A percentile compares a stretch with the other conserved stretches of the same genome.
Conservation (phyloP, 495 filamentous ascomycete species). For the Cetradonia linearis region DNA sequence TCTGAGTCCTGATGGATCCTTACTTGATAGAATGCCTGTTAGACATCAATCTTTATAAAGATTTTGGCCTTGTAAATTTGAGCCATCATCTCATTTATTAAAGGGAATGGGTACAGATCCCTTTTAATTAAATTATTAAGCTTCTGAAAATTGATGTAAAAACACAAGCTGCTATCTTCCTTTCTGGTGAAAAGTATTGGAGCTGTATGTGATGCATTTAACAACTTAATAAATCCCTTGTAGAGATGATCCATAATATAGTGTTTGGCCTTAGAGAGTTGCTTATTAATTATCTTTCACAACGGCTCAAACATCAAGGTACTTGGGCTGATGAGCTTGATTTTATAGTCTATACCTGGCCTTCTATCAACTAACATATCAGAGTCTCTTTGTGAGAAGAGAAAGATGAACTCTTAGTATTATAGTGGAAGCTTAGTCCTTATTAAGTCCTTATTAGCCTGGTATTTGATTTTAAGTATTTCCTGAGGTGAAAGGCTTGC, state of each 20-base stretch:
- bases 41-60: slow-evolving; percentile 35
- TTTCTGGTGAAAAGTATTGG: slow-evolving; percentile 17
- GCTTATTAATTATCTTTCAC: neutral
- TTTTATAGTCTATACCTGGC: neutral
- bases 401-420: too few relatives aligned
- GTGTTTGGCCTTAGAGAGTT: neutral
- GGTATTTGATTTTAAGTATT: neutral
- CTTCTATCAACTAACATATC: neutral
- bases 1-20: slow-evolving; percentile 25
- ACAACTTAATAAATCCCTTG: neutral
- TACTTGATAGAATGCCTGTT: slow-evolving; percentile 33
- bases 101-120: neutral
- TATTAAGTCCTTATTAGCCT: neutral
- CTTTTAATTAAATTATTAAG: neutral
- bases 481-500: neutral
- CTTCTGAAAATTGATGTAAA: slow-evolving; percentile 2
- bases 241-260: neutral
- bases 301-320: neutral
- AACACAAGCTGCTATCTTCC: neutral
- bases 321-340: too few relatives aligned
- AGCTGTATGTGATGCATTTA: neutral
- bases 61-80: neutral
- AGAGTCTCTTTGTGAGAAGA: neutral
- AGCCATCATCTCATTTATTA: neutral
- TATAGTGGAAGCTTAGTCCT: neutral